Percentiles rank a stretch among this genome's conserved stretches.
These are phyloP conservation scores for Boletus semigastroideus DNA, from an alignment of 1,284 basidiomycete species.

Conservation along the genomic window DNA sequence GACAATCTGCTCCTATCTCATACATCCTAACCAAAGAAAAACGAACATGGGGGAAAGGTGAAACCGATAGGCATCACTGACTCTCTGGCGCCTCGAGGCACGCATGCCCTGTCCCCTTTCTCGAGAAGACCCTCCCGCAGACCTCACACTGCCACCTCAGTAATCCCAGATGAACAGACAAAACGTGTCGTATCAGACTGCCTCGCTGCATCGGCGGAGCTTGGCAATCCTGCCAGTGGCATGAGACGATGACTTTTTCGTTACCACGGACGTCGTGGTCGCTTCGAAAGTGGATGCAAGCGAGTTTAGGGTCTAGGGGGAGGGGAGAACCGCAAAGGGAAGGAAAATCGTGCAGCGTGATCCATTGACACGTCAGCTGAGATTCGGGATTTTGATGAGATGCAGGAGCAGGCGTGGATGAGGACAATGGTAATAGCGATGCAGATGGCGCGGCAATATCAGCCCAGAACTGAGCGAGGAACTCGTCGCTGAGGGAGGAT, in stretches of 20 bases:
- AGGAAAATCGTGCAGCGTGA: background rate
- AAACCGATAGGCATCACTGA: constrained; percentile 1
- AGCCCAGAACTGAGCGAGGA: constrained; percentile 15
- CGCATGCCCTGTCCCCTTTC: constrained; percentile 16
- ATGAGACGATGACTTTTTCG: constrained; percentile 13
- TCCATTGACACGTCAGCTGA: constrained; percentile 12
- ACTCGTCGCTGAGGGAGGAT: constrained; percentile 10
- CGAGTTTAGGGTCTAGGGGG: constrained; percentile 4
- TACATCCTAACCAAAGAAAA: background rate
- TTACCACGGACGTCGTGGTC: constrained; percentile 17
- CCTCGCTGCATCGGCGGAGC: constrained; percentile 19
- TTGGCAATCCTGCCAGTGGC: constrained; percentile 13
- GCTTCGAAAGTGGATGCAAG: constrained; percentile 12
- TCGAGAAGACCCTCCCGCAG: constrained; percentile 18
- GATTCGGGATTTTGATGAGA: background rate
- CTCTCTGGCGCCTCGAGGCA: constrained; percentile 1
- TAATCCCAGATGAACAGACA: constrained; percentile 17
- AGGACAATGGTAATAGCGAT: background rate
- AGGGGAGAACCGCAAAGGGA: constrained; percentile 8
- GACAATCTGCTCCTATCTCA: background rate
- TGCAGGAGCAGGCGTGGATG: background rate
- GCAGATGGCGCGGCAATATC: constrained; percentile 1
- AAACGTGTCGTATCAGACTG: constrained; percentile 17
- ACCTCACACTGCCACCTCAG: constrained; percentile 17
- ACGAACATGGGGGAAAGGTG: background rate